Evolutionary conservation across 495 filamentous ascomycete genomes (phyloP), one percentile per base, ranked within the genome.

Genomic region (Chaetomium fimeti): DNA sequence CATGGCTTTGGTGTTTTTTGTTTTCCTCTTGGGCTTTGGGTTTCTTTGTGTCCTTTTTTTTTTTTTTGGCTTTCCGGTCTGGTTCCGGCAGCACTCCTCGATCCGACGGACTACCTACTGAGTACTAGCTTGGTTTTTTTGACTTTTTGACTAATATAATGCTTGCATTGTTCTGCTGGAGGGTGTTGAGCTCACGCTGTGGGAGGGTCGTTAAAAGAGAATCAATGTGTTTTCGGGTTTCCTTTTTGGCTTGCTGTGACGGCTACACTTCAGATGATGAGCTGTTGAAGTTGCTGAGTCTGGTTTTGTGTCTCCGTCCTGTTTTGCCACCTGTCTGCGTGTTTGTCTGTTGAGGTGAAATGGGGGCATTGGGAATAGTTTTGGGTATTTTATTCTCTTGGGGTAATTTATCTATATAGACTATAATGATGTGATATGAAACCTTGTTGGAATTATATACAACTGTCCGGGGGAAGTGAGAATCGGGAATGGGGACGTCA

Each of bases 111-210:
- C 32, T 16, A 40, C 32, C 53, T 56, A 22, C 25, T 56, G 2
- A 15, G 6, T 20, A n/a, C 16, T 54, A 36, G 52, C 28, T 16
- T 54, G 13, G 52, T 11, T 32, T 20, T 49, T 47, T 18, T 54
- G 52, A 54, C 27, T 54, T 18, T 49, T 15, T 18, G 48, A 27
- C 48, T 54, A 54, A 54, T 54, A 11, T 54, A 54, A 54, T 54
- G 52, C 28, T 36, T 54, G 52, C 52, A 32, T 54, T 36, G 25
- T 54, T 54, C 27, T 36, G 16, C 52, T 24, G 52, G 52, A 54
- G 28, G 16, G 28, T n/a, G 25, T 3, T 29, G 24, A 53, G 11
- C 27, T 20, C n/a, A 49, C 9, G 47, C 47, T 49, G 12, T n/a
- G 32, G 32, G 32, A 11, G 32, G 32, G 32, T 36, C 32, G 32